Conservation (phyloP, 768 basidiomycete species). For the Pleurotus salmoneostramineus region DNA sequence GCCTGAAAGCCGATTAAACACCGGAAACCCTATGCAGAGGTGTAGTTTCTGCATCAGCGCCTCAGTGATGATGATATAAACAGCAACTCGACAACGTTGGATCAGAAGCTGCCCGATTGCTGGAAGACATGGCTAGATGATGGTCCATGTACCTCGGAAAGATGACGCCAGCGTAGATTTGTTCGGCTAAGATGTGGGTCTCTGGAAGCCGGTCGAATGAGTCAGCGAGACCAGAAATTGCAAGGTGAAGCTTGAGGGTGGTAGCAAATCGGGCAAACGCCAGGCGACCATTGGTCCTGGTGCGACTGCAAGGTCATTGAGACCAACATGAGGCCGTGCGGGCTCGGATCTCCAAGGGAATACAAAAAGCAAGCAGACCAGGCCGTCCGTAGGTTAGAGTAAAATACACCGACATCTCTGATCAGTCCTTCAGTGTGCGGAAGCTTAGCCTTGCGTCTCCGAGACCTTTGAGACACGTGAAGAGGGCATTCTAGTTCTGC, state of each 20-base stretch:
- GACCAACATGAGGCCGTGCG: not conserved
- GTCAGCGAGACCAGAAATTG: not conserved
- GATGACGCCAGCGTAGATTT: not conserved
- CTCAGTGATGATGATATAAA: not conserved
- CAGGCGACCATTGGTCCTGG: not conserved
- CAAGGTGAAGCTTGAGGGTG: not conserved
- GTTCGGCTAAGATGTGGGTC: not conserved
- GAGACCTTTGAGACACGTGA: not conserved
- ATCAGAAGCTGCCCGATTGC: not conserved
- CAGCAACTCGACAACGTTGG: not conserved
- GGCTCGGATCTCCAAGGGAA: not conserved
- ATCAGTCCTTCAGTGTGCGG: not conserved
- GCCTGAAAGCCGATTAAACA: not conserved
- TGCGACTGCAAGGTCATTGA: not conserved
- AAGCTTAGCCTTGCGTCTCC: not conserved
- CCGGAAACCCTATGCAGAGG: not conserved
- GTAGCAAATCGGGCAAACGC: not conserved
- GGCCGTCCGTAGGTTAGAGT: not conserved
- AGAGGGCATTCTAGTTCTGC: not conserved
- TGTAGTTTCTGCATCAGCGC: not conserved
- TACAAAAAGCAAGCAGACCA: not conserved
- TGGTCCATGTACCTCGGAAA: not conserved
- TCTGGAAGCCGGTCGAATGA: not conserved
- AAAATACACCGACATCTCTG: not conserved
- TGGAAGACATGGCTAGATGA: not conserved